These are phyloP conservation scores for Discostella pseudostelligera DNA, from an alignment of 108 stramenopile genomes.

Conservation along the genomic window DNA sequence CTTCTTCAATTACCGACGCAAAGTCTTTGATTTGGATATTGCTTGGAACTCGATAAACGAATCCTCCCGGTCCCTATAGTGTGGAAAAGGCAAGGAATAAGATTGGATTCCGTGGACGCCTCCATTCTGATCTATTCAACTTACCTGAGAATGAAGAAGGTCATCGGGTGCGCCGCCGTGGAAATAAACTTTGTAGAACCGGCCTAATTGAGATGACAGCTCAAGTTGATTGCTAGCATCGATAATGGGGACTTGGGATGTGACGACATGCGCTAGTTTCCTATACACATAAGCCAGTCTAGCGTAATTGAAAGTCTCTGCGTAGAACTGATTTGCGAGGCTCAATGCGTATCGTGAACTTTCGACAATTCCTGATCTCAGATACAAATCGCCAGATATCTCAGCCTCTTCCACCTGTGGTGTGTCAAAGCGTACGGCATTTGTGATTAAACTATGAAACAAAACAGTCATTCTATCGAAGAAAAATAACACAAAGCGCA, in stretches of 20 bases:
- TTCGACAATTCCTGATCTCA: slow-evolving; percentile 78
- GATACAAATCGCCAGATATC: slow-evolving; percentile 71
- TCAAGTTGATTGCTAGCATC: slow-evolving; percentile 71
- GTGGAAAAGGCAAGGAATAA: slow-evolving; percentile 3
- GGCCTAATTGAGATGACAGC: slow-evolving; percentile 67
- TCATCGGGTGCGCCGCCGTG: slow-evolving; percentile 91
- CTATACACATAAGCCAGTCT: slow-evolving; percentile 70
- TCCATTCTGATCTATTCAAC: slow-evolving; percentile 4
- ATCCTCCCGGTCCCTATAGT: slow-evolving; percentile 41
- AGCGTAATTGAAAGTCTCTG: slow-evolving; percentile 79
- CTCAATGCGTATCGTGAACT: slow-evolving; percentile 80
- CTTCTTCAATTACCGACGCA: slow-evolving; percentile 60
- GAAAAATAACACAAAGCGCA: neutral
- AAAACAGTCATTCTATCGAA: neutral
- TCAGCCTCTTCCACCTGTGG: slow-evolving; percentile 71
- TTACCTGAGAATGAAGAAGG: slow-evolving; percentile 59
- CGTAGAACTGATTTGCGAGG: slow-evolving; percentile 74
- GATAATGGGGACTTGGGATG: slow-evolving; percentile 69
- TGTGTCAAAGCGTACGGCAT: neutral
- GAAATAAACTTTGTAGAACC: slow-evolving; percentile 88
- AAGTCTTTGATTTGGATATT: slow-evolving; percentile 67
- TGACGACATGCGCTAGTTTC: slow-evolving; percentile 65
- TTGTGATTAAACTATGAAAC: neutral
- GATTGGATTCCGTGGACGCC: neutral
- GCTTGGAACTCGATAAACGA: slow-evolving; percentile 75